These are phyloP conservation scores for Metschnikowia continentalis DNA, from an alignment of 805 yeast species.

Conservation along the genomic window DNA sequence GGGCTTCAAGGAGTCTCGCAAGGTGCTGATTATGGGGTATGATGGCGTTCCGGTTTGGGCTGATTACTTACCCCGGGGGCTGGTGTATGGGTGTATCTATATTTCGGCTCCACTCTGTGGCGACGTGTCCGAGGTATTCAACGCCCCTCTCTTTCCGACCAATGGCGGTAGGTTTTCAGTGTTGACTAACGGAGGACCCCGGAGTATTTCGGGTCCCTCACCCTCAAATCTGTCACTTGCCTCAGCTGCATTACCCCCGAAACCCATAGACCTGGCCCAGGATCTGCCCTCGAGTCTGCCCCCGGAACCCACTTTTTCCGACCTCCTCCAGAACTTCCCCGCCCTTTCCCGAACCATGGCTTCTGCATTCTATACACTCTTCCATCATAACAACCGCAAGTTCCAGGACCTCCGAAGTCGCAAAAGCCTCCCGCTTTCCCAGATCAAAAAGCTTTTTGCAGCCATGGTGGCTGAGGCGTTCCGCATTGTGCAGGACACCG, in stretches of 20 bases:
- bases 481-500: slow-evolving; percentile 35
- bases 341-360: slow-evolving; percentile 38
- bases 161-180: neutral
- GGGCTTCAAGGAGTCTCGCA: slow-evolving; percentile 50
- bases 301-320: slow-evolving; percentile 29
- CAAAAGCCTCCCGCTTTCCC: slow-evolving; percentile 23
- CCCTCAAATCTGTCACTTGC: no score
- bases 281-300: neutral
- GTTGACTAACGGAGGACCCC: neutral
- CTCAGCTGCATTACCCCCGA: no score
- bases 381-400: slow-evolving; percentile 39
- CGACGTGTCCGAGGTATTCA: neutral
- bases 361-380: slow-evolving; percentile 33
- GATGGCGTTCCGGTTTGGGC: slow-evolving; percentile 53
- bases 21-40: slow-evolving; percentile 41
- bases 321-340: slow-evolving; percentile 35
- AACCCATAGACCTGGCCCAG: no score
- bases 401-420: slow-evolving; percentile 27
- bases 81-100: neutral
- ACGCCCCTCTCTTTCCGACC: neutral
- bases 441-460: slow-evolving; percentile 30
- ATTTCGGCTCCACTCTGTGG: slow-evolving; percentile 2
- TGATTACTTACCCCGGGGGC: slow-evolving; percentile 45
- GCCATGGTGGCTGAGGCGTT: slow-evolving; percentile 33
- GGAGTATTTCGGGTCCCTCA: no score